A percentile compares a stretch with the other conserved stretches of the same genome.
These are phyloP conservation scores for Pisolithus tinctorius DNA, from an alignment of 768 basidiomycete genomes.

Conservation along the genomic window DNA sequence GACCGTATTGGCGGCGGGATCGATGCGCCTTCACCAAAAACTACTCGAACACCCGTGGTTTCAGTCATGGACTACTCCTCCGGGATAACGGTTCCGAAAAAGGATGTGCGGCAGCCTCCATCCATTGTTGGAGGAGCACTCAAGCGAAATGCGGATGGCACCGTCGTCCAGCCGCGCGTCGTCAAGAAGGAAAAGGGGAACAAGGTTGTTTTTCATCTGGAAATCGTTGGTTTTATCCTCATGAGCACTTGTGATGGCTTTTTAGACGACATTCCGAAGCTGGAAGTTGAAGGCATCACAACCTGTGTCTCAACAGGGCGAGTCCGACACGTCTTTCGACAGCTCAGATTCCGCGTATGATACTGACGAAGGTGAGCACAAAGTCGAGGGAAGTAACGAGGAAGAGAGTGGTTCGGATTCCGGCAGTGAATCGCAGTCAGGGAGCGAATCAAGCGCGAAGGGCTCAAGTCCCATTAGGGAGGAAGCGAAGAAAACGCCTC, in stretches of 20 bases:
- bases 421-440: conserved; percentile 10
- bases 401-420: conserved; percentile 1
- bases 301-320: conserved; percentile 23
- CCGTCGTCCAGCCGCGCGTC: conserved; percentile 40
- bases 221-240: neutral
- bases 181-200: conserved; percentile 36
- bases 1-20: conserved; percentile 17
- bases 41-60: neutral
- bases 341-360: conserved; percentile 76
- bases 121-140: conserved; percentile 55
- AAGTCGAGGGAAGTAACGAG: neutral
- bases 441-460: conserved; percentile 11
- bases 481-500: conserved; percentile 30
- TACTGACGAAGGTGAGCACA: conserved; percentile 23
- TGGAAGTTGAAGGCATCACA: conserved; percentile 39
- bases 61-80: conserved; percentile 12
- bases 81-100: conserved; percentile 7
- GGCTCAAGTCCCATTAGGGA: conserved; percentile 12
- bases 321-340: conserved; percentile 62
- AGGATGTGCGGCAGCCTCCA: conserved; percentile 7
- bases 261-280: conserved; percentile 36
- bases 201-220: conserved; percentile 31
- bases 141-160: conserved; percentile 60
- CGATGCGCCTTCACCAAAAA: conserved; percentile 7
- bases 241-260: conserved; percentile 2